Base-by-base conservation (phyloP, 306 rosid species). In the Oxytropis ochrocephala region DNA sequence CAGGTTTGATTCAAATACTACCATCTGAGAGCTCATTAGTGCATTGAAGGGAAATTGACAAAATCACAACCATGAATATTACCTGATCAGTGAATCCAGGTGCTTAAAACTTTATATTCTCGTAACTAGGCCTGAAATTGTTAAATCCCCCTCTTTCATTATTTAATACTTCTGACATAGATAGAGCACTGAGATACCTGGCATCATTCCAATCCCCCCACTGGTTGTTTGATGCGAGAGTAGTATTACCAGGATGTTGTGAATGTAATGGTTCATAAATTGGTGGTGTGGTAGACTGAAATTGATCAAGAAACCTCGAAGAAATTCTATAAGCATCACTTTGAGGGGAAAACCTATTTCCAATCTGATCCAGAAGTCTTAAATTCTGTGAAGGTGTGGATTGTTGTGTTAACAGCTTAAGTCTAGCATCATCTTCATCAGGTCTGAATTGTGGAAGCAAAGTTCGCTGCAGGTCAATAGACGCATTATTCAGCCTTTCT, bases 191-290 rank as follows among this genome's bases (percentile, higher is more conserved):
- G 17, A 77, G 47, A 73, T 70, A 77, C 67, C 32, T 77, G 48
- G 68, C 50, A 71, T 83, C 78, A 69, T 77, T 78, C 87, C 85
- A 77, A 70, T 61, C 64, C 56, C 69, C 74, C 65, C 82, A 70
- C 44, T 55, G 82, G 77, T 68, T 64, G 76, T 73, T 75, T 68
- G 87, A 62, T 17, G 75, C 10, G 7, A 63, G 70, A 61, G 30
- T 29, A 79, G 76, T 72, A 64, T 64, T 36, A 48, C 48, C 42
- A 59, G 67, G 46, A 74, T 69, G 80, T 49, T 79, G 87, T 51
- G 83, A 68, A 72, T 69, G 76, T 35, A 84, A 12, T 36, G 66
- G 85, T 13, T 53, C 75, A 6, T 65, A 83, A 18, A 75, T 53
- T 48, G 85, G 53, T 57, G 80, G 75, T 70, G 67, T 74, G 70